Base-by-base conservation (phyloP, 768 basidiomycete species). In the Lentinula raphanica region DNA sequence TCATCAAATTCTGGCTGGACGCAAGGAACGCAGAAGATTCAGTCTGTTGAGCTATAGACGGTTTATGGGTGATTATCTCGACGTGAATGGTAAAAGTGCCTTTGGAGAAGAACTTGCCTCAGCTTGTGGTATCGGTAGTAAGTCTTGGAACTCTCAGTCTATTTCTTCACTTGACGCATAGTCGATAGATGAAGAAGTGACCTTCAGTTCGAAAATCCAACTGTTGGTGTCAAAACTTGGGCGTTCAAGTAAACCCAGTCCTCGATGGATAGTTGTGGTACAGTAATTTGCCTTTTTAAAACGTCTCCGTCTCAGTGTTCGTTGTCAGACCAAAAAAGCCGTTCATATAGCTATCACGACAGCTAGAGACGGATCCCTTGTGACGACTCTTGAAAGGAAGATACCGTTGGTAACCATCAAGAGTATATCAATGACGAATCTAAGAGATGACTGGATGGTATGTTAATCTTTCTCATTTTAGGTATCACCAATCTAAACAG, bases 361-460 rank as follows among this genome's bases (percentile, higher is more conserved):
- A 0, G 70, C 72, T 12, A 86, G 86, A 62, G 84, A 88, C 57
- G 93, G 91, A 6, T 73, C 74, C 13, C 69, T 76, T 1, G 74
- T 78, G 31, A 87, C 76, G 5, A 72, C 74, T 28, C 69, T 93
- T 48, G 95, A 99, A 60, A 83, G 96, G 60, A 98, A 94, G 75
- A 88, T 98, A 54, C 86, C 90, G 23, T 74, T 99, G 12, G 80
- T 91, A 9, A 94, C 90, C 5, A 96, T 98, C 70, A 88, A 86
- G 68, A 85, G 82, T 58, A 84, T 99, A 53, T 84, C 84, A 1
- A 79, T 98, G 82, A 94, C 96, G 11, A 94, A 80, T 70, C 73
- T 98, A 25, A 79, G 92, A 49, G 97, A 99, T 63, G 97, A 98
- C 68, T 99, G 95, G 91, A 79, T 98, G 73, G 94, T 93, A 12